Conservation (phyloP, 208 protist genomes). For the Leptomonas seymouri region DNA sequence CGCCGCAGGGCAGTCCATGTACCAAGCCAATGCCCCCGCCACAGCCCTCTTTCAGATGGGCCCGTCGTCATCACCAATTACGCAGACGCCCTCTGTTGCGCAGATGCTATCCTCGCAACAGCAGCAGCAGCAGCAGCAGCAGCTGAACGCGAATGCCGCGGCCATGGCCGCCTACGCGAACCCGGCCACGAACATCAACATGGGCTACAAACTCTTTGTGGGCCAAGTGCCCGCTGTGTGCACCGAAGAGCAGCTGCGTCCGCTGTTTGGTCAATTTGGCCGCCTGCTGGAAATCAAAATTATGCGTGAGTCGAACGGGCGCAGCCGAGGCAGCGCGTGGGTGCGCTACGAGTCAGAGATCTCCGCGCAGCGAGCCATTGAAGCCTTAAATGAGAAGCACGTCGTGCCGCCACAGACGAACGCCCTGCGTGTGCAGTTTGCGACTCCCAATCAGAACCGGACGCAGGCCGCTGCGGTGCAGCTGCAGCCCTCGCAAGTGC, state of each 20-base stretch:
- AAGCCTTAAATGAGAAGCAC: slow-evolving; percentile 74
- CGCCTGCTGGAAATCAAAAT: slow-evolving; percentile 80
- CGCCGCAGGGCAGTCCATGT: slow-evolving; percentile 26
- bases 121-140: slow-evolving; percentile 19
- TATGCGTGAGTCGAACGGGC: slow-evolving; percentile 78
- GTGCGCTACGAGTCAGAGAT: slow-evolving; percentile 78
- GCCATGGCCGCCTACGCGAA: slow-evolving; percentile 23
- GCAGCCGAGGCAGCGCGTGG: slow-evolving; percentile 83
- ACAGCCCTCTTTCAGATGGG: slow-evolving; percentile 28
- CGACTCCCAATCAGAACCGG: slow-evolving; percentile 41
- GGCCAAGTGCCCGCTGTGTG: slow-evolving; percentile 87
- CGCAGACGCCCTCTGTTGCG: slow-evolving; percentile 2
- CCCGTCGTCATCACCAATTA: slow-evolving; percentile 9
- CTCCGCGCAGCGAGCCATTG: slow-evolving; percentile 66
- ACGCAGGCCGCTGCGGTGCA: slow-evolving; percentile 19
- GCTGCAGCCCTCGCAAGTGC: slow-evolving; percentile 12
- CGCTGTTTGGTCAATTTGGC: slow-evolving; percentile 75
- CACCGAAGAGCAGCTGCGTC: slow-evolving; percentile 79
- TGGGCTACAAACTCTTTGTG: slow-evolving; percentile 86
- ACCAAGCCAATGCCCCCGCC: slow-evolving; percentile 21
- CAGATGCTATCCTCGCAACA: slow-evolving; percentile 23
- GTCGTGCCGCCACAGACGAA: slow-evolving; percentile 88
- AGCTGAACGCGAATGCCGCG: slow-evolving; percentile 7
- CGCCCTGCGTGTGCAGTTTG: slow-evolving; percentile 77
- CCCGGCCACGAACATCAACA: slow-evolving; percentile 43